phyloP scores from a whole-genome alignment of 805 yeast genomes.

The Ogataea siamensis region DNA sequence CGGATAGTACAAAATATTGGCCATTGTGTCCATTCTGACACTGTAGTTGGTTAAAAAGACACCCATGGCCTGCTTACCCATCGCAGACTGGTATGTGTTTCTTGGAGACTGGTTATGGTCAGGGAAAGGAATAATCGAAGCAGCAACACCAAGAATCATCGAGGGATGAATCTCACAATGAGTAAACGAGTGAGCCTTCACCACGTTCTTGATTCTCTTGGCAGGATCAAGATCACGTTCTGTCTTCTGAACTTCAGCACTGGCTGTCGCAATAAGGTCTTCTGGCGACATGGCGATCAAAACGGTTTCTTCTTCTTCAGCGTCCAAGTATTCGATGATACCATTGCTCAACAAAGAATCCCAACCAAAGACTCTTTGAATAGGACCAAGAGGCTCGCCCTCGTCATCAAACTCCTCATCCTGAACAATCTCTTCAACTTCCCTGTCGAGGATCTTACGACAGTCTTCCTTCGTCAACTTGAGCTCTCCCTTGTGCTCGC shows the following conservation, averaged over 20 bases:
- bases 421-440: slow-evolving; percentile 55
- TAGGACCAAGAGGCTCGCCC: slow-evolving; percentile 46
- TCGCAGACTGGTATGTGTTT: slow-evolving; percentile 98
- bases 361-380: slow-evolving; percentile 66
- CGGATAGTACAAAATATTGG: slow-evolving; percentile 94
- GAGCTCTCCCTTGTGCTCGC: slow-evolving; percentile 71
- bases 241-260: slow-evolving; percentile 38
- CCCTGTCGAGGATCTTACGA: slow-evolving; percentile 59
- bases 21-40: slow-evolving; percentile 99
- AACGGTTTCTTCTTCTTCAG: slow-evolving; percentile 97
- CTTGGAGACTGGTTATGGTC: slow-evolving; percentile 99
- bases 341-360: slow-evolving; percentile 78
- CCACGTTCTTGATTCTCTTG: slow-evolving; percentile 70
- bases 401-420: slow-evolving; percentile 44
- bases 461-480: slow-evolving; percentile 84
- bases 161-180: slow-evolving; percentile 99
- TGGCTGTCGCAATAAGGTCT: slow-evolving; percentile 67
- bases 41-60: slow-evolving; percentile 92
- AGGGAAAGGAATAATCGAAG: slow-evolving; percentile 98
- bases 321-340: slow-evolving; percentile 93
- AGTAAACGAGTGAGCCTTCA: slow-evolving; percentile 73
- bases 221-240: slow-evolving; percentile 63
- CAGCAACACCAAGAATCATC: slow-evolving; percentile 98
- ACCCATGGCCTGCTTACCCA: slow-evolving; percentile 99
- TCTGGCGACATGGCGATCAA: slow-evolving; percentile 99